phyloP scores from a whole-genome alignment of 2,329 filamentous ascomycete species.

The Bipolaris victoriae region DNA sequence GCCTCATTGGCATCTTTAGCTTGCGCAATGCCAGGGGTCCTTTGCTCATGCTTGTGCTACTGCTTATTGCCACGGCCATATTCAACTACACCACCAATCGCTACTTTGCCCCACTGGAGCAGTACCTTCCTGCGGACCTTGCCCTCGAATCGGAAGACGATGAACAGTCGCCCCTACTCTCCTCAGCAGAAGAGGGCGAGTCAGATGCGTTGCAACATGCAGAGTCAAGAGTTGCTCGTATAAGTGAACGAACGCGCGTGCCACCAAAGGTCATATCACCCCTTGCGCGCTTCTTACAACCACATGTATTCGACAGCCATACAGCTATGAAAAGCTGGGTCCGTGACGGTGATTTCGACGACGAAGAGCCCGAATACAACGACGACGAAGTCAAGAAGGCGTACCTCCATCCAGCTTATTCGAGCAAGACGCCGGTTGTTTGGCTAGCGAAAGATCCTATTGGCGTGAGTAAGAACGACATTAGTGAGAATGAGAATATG shows the following conservation, averaged over 20 bases:
- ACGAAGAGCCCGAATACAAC: constrained; percentile 41
- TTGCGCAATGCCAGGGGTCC: constrained; percentile 43
- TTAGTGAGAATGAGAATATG: constrained; percentile 37
- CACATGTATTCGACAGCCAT: constrained; percentile 45
- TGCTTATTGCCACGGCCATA: constrained; percentile 42
- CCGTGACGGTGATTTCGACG: constrained; percentile 38
- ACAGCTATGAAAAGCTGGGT: constrained; percentile 45
- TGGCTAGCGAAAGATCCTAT: constrained; percentile 45
- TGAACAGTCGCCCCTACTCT: constrained; percentile 40
- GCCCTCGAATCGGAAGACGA: constrained; percentile 31
- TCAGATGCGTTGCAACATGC: constrained; percentile 24
- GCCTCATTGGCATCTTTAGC: constrained; percentile 82
- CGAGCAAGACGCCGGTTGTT: constrained; percentile 41
- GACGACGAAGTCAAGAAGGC: constrained; percentile 45
- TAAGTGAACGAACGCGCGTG: constrained; percentile 34
- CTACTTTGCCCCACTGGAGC: constrained; percentile 44
- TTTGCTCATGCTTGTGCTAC: constrained; percentile 36
- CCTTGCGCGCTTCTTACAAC: constrained; percentile 44
- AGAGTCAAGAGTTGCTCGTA: constrained; percentile 33
- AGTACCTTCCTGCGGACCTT: constrained; percentile 44
- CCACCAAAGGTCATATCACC: constrained; percentile 35
- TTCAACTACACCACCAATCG: constrained; percentile 45
- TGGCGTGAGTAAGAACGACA: constrained; percentile 41
- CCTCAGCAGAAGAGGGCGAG: constrained; percentile 42
- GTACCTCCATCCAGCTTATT: constrained; percentile 45